Base-by-base conservation (phyloP, 1,139 yeast species). In the Geotrichum macrosporum region DNA sequence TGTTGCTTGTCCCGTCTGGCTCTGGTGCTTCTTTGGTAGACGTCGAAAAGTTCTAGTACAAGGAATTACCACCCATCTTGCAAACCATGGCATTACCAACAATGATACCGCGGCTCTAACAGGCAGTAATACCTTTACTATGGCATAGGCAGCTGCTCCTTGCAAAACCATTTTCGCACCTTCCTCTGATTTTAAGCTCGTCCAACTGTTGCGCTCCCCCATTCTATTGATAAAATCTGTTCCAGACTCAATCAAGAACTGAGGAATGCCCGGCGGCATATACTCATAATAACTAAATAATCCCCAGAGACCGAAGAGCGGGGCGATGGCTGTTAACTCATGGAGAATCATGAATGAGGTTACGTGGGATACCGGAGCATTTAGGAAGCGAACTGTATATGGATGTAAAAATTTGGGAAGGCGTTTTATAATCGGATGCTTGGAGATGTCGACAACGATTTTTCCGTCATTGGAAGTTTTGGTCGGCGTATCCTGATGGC, bases 131-230 rank as follows among this genome's bases (percentile, higher is more conserved):
- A 50, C 60, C 61, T 87, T 89, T 21, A 87, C 92, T 9, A 84
- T 67, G 2, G 86, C 88, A 60, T 84, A 89, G 0, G 96, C 82
- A 41, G 86, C 78, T 0, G 95, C 95, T n/a, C 96, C 96, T 48
- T 88, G 89, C 56, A 80, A 68, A 2, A 86, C 71, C 29, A 83
- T 66, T 40, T 68, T 69, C 29, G 83, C 72, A 57, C 83, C 81
- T 29, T 76, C 80, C 48, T 70, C 74, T 32, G 78, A 59, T 35
- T 74, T 50, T 32, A 57, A 45, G 26, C 58, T 48, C 13, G 55
- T 53, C 69, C 70, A 66, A 22, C 61, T 58, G 48, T 68, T 64
- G 15, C 64, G 55, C 35, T 64, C 64, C 4, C 66, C 67, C 40
- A 73, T 71, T 30, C 70, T 69, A 52, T 80, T 80, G 46, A 84